Base-by-base conservation (phyloP, 495 filamentous ascomycete genomes). In the Recurvomyces mirabilis region DNA sequence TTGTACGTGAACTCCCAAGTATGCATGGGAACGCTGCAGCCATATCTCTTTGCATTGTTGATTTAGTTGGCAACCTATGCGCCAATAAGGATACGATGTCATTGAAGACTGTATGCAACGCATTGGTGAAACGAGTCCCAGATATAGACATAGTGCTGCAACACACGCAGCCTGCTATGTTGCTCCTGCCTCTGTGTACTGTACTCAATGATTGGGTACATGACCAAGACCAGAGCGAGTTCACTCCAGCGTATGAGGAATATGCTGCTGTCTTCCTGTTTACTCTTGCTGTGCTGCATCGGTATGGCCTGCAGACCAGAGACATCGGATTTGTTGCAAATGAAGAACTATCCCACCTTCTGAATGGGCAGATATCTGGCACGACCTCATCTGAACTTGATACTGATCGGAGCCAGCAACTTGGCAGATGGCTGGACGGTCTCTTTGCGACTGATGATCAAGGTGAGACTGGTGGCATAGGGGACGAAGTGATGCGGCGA, bases 161-260 rank as follows among this genome's bases (percentile, higher is more conserved):
- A 0, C 96, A 94, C 63, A 77, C 84, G 31, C 83, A 76, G 40
- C 72, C 85, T 6, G 72, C 75, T 30, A 74, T 75, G 25, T 72
- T 96, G 15, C 62, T 96, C 2, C 78, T 85, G 42, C 88, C 91
- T 14, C 66, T 98, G 11, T 95, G 87, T 55, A 71, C 80, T 23
- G 63, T 95, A 7, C 65, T 98, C 7, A 87, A 96, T 61, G 77
- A 77, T 35, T 98, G 89, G 91, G 71, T 73, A 14, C 93, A 89
- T 62, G 89, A 95, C 47, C 89, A 93, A 50, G 89, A 95, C 41
- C 85, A 93, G 58, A 70, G 80, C 26, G 91, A 98, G 58, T 91
- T 91, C 53, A 88, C 95, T 57, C 91, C 89, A 0, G 82, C 94
- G 1, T 96, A 96, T 55, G 89, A 96, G 51, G 93, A 98, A 48